phyloP scores from a whole-genome alignment of 2,329 filamentous ascomycete genomes.

The Beauveria australis region DNA sequence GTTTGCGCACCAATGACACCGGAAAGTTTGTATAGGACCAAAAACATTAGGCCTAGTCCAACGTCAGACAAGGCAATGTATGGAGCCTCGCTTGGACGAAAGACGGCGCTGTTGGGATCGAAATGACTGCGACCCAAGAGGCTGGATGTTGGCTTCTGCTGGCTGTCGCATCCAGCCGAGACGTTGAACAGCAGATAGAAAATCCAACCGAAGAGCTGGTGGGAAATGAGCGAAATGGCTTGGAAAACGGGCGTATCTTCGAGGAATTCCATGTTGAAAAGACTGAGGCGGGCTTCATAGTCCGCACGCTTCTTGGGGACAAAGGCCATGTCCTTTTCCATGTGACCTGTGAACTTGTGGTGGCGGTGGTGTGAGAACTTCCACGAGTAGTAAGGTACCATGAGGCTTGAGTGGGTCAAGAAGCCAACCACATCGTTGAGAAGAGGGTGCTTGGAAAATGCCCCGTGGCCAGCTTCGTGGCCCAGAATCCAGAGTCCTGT shows the following conservation, averaged over 20 bases:
- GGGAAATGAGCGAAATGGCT: constrained; percentile 45
- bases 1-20: constrained; percentile 48
- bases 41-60: constrained; percentile 44
- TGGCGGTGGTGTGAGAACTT: constrained; percentile 62
- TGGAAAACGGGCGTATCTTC: constrained; percentile 56
- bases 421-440: constrained; percentile 58
- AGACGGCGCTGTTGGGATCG: constrained; percentile 53
- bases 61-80: constrained; percentile 53
- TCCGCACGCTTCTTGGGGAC: constrained; percentile 42
- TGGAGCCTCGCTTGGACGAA: constrained; percentile 46
- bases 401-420: constrained; percentile 54
- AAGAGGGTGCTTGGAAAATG: constrained; percentile 48
- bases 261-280: constrained; percentile 40
- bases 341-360: constrained; percentile 60
- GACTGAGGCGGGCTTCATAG: constrained; percentile 21
- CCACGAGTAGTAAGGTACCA: constrained; percentile 68
- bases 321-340: constrained; percentile 59
- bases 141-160: constrained; percentile 31
- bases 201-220: constrained; percentile 59
- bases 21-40: constrained; percentile 42
- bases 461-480: constrained; percentile 64
- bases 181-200: constrained; percentile 55
- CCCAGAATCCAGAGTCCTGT: constrained; percentile 64
- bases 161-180: constrained; percentile 38
- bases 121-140: constrained; percentile 49